A percentile compares a stretch with the other conserved stretches of the same genome.
Conservation (phyloP, 768 basidiomycete genomes). For the Tylopilus balloui region DNA sequence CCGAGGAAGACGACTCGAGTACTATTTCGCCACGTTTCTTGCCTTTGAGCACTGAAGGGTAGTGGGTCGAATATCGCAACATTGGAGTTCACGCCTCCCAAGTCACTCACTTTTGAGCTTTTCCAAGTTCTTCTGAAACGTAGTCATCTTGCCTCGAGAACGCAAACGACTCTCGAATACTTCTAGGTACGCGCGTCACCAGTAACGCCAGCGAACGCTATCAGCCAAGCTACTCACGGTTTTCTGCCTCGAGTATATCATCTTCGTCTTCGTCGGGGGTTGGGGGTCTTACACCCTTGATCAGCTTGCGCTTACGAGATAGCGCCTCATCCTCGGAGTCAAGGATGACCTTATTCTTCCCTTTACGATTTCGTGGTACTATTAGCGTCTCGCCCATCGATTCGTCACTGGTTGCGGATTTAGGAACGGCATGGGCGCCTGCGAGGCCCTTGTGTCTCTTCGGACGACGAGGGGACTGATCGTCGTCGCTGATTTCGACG, state of each 20-base stretch:
- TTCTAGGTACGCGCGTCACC: constrained; percentile 34
- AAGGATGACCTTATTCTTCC: constrained; percentile 18
- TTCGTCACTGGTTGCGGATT: constrained; percentile 18
- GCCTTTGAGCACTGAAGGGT: constrained; percentile 26
- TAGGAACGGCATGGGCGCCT: constrained; percentile 14
- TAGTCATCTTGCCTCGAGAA: constrained; percentile 51
- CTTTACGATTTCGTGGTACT: constrained; percentile 19
- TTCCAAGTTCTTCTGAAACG: constrained; percentile 61
- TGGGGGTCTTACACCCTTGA: constrained; percentile 41
- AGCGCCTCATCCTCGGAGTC: constrained; percentile 36
- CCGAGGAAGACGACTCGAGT: constrained; percentile 33
- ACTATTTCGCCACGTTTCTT: constrained; percentile 40
- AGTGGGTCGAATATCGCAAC: constrained; percentile 1
- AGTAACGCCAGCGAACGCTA: background rate
- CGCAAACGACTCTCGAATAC: constrained; percentile 66
- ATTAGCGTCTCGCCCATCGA: constrained; percentile 18
- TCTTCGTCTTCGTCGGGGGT: constrained; percentile 43
- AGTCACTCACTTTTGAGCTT: constrained; percentile 57
- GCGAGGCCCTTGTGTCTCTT: constrained; percentile 15
- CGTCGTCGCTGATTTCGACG: constrained; percentile 22
- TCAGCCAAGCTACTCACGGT: constrained; percentile 39
- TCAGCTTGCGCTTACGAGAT: constrained; percentile 38
- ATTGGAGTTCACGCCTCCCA: background rate
- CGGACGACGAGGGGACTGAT: constrained; percentile 24
- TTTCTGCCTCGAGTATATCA: constrained; percentile 43